phyloP scores from a whole-genome alignment of 768 basidiomycete genomes.

The Leccinum subtestaceum region DNA sequence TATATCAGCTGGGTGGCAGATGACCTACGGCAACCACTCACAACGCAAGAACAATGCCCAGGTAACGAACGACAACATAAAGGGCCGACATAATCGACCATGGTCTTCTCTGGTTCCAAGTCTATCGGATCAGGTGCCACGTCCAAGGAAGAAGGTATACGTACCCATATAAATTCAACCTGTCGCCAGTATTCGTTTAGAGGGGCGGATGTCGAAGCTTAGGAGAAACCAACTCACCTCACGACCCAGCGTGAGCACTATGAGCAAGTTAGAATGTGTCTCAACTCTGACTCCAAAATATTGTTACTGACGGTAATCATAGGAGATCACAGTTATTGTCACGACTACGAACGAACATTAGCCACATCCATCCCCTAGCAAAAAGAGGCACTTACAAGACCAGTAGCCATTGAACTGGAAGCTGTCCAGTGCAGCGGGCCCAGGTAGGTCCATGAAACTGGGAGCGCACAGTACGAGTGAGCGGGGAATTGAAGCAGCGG shows the following conservation, averaged over 20 bases:
- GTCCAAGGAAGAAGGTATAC: background rate
- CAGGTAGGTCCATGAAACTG: background rate
- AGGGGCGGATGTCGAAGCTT: too few species aligned
- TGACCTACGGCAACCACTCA: background rate
- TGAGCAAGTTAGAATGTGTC: background rate
- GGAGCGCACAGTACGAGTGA: background rate
- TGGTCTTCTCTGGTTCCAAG: background rate
- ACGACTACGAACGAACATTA: constrained; percentile 1
- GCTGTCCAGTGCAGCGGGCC: background rate
- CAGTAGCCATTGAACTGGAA: constrained; percentile 1
- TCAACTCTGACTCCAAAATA: background rate
- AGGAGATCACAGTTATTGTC: constrained; percentile 2
- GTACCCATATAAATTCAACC: constrained; percentile 5
- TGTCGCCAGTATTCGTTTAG: background rate
- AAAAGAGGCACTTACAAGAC: background rate
- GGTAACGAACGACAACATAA: constrained; percentile 8
- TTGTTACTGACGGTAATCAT: constrained; percentile 8
- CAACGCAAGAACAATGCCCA: constrained; percentile 7
- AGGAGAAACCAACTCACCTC: constrained; percentile 2
- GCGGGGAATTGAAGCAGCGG: background rate
- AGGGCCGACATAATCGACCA: constrained; percentile 9
- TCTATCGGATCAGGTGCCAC: background rate
- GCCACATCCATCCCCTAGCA: background rate
- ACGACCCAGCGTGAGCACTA: constrained; percentile 3
- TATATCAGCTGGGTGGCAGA: background rate